phyloP scores from a whole-genome alignment of 2,329 filamentous ascomycete species.

The Penicillium sp. region DNA sequence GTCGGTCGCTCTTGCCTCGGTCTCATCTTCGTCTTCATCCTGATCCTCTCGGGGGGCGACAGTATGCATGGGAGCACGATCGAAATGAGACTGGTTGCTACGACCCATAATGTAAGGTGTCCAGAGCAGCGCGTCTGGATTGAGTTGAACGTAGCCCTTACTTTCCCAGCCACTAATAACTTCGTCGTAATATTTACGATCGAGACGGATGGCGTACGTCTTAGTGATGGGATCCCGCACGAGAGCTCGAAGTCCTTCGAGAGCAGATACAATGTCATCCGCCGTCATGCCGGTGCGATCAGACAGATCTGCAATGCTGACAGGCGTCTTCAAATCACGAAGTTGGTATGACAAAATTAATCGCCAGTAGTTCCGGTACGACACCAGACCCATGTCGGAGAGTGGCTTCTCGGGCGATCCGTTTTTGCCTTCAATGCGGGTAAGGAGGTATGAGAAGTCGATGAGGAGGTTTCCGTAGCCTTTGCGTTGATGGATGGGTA shows the following conservation, averaged over 20 bases:
- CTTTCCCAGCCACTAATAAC: constrained; percentile 87
- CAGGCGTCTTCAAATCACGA: constrained; percentile 57
- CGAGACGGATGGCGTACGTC: constrained; percentile 83
- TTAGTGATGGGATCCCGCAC: constrained; percentile 86
- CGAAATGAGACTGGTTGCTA: constrained; percentile 76
- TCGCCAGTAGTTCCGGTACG: constrained; percentile 97
- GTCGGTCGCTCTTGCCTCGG: constrained; percentile 20
- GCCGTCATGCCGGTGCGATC: constrained; percentile 91
- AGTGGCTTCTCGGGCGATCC: constrained; percentile 96
- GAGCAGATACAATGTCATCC: constrained; percentile 90
- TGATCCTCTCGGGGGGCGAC: constrained; percentile 78
- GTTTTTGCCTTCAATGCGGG: constrained; percentile 86
- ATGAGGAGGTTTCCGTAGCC: constrained; percentile 96
- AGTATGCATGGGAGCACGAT: constrained; percentile 77
- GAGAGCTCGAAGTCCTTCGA: constrained; percentile 85
- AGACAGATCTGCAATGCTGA: constrained; percentile 60
- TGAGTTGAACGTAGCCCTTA: constrained; percentile 83
- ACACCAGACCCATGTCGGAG: constrained; percentile 96
- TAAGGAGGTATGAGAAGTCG: constrained; percentile 96
- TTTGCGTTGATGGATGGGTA: constrained; percentile 95
- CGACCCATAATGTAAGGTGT: constrained; percentile 96
- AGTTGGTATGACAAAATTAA: constrained; percentile 83
- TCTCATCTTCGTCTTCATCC: constrained; percentile 35
- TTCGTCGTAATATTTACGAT: constrained; percentile 78
- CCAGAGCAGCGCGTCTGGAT: constrained; percentile 80